Base-by-base conservation (phyloP, 2,329 filamentous ascomycete genomes). In the Penicillium sp. region DNA sequence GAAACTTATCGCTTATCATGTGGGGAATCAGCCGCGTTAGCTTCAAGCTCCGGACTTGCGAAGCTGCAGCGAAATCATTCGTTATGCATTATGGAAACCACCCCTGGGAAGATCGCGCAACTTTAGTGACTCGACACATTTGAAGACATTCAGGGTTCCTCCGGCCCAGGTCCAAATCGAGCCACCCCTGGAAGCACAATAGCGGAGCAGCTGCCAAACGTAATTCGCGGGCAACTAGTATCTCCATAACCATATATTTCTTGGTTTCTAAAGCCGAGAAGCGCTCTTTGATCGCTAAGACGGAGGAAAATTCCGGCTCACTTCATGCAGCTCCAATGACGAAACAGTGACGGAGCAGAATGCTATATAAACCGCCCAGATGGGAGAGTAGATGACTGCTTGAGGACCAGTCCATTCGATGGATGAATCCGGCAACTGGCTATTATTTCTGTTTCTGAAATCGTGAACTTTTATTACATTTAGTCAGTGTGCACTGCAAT, bases 1-100 rank as follows among this genome's bases (percentile, higher is more conserved):
- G 38, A 57, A 40, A 45, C 44, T 57, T 61, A 61, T 62, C 60
- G 53, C 57, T 61, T 61, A 60, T 61, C 56, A 49, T 52, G 48
- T 52, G 54, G 52, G 52, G 54, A 24, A 40, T 31, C 49, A 44
- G 25, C 33, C 35, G n/a, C 31, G 31, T 38, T 22, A 20, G 18
- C 18, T 38, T 22, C 35, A 20, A 2, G 18, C 20, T 11, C 16
- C 18, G n/a, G 13, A 13, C 3, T 8, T 22, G 9, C 13, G 33
- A 13, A 16, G 30, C 43, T 49, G 20, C 18, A 36, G 20, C 18
- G 28, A 5, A 13, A 14, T 48, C n/a, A 40, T 25, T 20, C 16
- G 13, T 2, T 16, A 8, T 40, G 28, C 18, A 13, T 27, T 2
- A 30, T 30, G 27, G 28, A 27, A 28, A 20, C 20, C 2, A 22